Conservation (phyloP, 805 yeast species). For the Monosporozyma yasuniensis region DNA sequence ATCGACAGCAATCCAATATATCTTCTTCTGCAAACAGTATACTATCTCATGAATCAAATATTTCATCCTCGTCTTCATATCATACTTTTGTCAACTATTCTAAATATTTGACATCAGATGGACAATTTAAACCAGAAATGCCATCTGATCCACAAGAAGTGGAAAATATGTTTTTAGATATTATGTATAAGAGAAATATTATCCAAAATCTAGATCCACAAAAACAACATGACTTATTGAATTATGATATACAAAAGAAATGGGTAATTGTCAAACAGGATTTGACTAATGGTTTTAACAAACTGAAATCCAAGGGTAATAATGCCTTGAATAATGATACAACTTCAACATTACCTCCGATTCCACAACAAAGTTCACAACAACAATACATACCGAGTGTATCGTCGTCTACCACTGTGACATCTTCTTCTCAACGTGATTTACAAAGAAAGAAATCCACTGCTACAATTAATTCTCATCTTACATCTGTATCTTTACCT, state of each 20-base stretch:
- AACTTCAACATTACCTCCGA: background rate
- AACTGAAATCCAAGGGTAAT: slow-evolving; percentile 33
- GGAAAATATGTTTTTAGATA: slow-evolving; percentile 64
- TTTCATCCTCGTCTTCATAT: slow-evolving; percentile 21
- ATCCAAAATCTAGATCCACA: slow-evolving; percentile 58
- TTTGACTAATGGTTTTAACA: slow-evolving; percentile 64
- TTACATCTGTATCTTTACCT: background rate
- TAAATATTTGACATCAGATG: slow-evolving; percentile 26
- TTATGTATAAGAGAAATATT: slow-evolving; percentile 71
- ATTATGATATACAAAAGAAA: slow-evolving; percentile 68
- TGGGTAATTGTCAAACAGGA: slow-evolving; percentile 91
- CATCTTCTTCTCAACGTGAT: background rate
- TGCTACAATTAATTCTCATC: background rate
- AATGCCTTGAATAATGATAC: slow-evolving; percentile 2
- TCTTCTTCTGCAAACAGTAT: slow-evolving; percentile 4
- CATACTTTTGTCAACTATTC: slow-evolving; percentile 15
- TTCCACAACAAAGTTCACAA: background rate
- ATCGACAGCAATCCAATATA: background rate
- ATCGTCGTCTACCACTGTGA: background rate
- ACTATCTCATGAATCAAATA: slow-evolving; percentile 9
- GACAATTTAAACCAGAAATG: slow-evolving; percentile 41
- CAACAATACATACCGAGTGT: background rate
- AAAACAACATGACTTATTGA: slow-evolving; percentile 69
- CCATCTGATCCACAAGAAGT: slow-evolving; percentile 61
- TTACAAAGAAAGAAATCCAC: slow-evolving; percentile 1